phyloP scores from a whole-genome alignment of 805 yeast species.

The Zygoascus flipseniorum region DNA sequence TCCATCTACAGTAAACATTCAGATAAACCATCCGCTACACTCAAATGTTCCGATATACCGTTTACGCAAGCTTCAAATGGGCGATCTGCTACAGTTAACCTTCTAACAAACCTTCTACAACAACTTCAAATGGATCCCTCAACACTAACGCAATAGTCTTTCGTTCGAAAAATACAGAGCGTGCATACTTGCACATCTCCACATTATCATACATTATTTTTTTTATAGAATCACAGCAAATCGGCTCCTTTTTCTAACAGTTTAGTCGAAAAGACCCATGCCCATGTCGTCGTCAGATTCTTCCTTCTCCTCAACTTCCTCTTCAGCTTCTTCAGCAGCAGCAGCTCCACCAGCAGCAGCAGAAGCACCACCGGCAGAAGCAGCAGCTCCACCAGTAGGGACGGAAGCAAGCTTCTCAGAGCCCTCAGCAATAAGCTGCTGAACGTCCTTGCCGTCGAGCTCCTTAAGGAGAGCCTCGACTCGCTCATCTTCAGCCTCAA shows the following conservation, averaged over 20 bases:
- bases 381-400: constrained; percentile 97
- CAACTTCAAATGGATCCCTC: no score
- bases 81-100: no score
- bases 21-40: no score
- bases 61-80: no score
- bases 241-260: constrained; percentile 5
- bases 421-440: constrained; percentile 91
- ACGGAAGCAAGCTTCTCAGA: constrained; percentile 92
- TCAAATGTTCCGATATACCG: no score
- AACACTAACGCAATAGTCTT: no score
- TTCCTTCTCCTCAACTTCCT: constrained; percentile 53
- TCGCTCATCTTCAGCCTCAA: constrained; percentile 88
- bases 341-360: constrained; percentile 64
- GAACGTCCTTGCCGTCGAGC: constrained; percentile 87
- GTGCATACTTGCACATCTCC: no score
- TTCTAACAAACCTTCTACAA: no score
- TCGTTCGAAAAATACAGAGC: no score
- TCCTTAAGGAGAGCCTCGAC: constrained; percentile 71
- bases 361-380: constrained; percentile 63
- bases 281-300: constrained; percentile 45
- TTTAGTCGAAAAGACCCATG: constrained; percentile 93
- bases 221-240: not conserved
- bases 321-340: constrained; percentile 64
- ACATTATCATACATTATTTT: not conserved
- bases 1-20: no score